phyloP scores from a whole-genome alignment of 2,329 filamentous ascomycete genomes.

The Phialophora macrospora region DNA sequence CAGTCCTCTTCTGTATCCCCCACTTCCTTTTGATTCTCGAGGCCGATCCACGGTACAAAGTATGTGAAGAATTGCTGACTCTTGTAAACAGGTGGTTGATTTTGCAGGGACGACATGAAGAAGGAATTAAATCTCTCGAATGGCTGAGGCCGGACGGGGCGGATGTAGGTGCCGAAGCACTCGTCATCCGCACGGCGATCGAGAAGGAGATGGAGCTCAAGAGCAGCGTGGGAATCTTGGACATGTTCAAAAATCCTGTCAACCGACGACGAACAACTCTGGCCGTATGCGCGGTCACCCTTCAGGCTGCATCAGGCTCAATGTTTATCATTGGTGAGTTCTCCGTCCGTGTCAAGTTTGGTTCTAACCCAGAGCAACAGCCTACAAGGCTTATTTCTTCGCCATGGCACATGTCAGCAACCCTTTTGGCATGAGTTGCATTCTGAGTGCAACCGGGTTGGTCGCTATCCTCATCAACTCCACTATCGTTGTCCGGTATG shows the following conservation, averaged over 20 bases:
- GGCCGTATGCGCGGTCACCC: slow-evolving; percentile 54
- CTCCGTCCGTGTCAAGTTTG: not conserved
- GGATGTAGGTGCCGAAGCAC: slow-evolving; percentile 42
- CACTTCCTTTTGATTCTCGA: not conserved
- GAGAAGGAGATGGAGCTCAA: slow-evolving; percentile 45
- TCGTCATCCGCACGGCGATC: slow-evolving; percentile 45
- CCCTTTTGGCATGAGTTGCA: slow-evolving; percentile 62
- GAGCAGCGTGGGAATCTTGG: slow-evolving; percentile 47
- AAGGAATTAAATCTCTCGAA: slow-evolving; percentile 43
- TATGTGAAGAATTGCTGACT: slow-evolving; percentile 20
- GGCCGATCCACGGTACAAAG: not conserved
- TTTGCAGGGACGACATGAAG: slow-evolving; percentile 42
- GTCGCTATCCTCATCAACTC: slow-evolving; percentile 61
- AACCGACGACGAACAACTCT: slow-evolving; percentile 58
- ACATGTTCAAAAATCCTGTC: slow-evolving; percentile 58
- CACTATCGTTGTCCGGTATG: slow-evolving; percentile 58
- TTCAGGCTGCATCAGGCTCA: slow-evolving; percentile 59
- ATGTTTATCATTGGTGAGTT: slow-evolving; percentile 60
- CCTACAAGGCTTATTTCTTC: slow-evolving; percentile 64
- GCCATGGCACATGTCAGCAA: slow-evolving; percentile 61
- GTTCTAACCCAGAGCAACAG: slow-evolving; percentile 41
- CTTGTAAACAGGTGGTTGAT: slow-evolving; percentile 39
- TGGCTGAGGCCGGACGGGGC: slow-evolving; percentile 46
- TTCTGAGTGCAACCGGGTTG: slow-evolving; percentile 59
- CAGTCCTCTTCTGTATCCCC: not conserved